phyloP scores from a whole-genome alignment of 2,329 filamentous ascomycete genomes.

The Diplodia sapinea region DNA sequence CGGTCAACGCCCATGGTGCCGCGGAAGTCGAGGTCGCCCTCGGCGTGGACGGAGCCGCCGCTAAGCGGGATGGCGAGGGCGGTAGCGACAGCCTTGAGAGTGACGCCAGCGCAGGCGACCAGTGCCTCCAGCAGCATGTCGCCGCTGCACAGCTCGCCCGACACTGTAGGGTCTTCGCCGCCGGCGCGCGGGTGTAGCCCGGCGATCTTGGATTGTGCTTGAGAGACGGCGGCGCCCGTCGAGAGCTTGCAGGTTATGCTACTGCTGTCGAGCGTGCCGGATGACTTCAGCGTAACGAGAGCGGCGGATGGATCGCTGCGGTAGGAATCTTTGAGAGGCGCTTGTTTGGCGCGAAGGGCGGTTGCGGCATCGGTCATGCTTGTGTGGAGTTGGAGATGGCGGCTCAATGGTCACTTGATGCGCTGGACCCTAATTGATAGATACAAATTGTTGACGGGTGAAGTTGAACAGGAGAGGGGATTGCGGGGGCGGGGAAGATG shows the following conservation, averaged over 20 bases:
- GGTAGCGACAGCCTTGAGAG: constrained; percentile 58
- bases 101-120: constrained; percentile 58
- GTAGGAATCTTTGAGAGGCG: constrained; percentile 56
- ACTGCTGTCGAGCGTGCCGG: constrained; percentile 52
- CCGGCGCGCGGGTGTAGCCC: constrained; percentile 57
- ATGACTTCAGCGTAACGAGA: constrained; percentile 54
- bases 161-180: constrained; percentile 47
- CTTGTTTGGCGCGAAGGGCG: constrained; percentile 55
- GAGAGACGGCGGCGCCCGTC: constrained; percentile 48
- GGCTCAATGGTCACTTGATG: not conserved
- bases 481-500: not conserved
- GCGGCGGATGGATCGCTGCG: constrained; percentile 52
- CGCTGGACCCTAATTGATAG: not conserved
- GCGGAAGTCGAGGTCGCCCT: constrained; percentile 58
- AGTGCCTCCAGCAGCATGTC: constrained; percentile 59
- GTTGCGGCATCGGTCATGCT: constrained; percentile 31
- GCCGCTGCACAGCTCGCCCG: constrained; percentile 56
- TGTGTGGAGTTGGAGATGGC: not conserved
- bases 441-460: not conserved
- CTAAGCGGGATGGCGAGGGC: constrained; percentile 53
- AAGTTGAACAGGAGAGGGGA: not conserved
- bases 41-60: constrained; percentile 51
- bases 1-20: constrained; percentile 58
- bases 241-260: constrained; percentile 57
- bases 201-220: constrained; percentile 41